Percentiles rank a stretch among this genome's conserved stretches.
Evolutionary conservation across 306 rosid species (phyloP).

Genomic region (Glycine tomentella): DNA sequence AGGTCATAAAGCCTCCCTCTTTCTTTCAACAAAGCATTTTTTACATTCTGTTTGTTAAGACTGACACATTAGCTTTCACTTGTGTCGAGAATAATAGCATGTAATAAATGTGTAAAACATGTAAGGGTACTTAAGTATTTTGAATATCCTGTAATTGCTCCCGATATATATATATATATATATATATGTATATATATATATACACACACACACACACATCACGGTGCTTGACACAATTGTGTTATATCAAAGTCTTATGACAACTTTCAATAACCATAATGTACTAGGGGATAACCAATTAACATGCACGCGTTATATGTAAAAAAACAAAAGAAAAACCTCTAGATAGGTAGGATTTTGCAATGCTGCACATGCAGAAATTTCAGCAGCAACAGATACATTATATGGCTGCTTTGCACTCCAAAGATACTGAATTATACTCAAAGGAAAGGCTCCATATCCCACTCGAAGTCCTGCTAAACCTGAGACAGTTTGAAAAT

Average conservation of each 20-base stretch:
- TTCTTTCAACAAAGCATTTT: conserved; percentile 82
- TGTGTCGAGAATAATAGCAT: conserved; percentile 3
- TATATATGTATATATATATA: no score
- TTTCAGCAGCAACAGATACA: conserved; percentile 96
- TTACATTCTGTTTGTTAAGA: conserved; percentile 70
- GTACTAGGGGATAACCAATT: no score
- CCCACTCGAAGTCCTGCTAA: conserved; percentile 99
- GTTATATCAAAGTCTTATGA: background rate
- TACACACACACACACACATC: no score
- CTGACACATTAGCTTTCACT: conserved; percentile 43
- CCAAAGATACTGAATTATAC: conserved; percentile 91
- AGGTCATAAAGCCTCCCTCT: conserved; percentile 75
- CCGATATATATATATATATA: background rate
- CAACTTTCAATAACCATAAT: conserved; percentile 27
- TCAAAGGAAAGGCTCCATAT: conserved; percentile 94
- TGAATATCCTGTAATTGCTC: background rate
- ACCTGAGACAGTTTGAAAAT: conserved; percentile 64
- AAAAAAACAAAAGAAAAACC: conserved; percentile 50
- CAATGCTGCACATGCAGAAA: conserved; percentile 93
- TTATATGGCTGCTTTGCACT: conserved; percentile 98
- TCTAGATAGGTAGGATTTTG: conserved; percentile 86
- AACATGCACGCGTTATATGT: background rate
- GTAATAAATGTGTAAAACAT: conserved; percentile 3
- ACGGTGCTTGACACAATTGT: background rate
- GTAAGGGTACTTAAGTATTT: conserved; percentile 6